phyloP scores from a whole-genome alignment of 352 stramenopile genomes.

The Phytophthora niederhauseri region DNA sequence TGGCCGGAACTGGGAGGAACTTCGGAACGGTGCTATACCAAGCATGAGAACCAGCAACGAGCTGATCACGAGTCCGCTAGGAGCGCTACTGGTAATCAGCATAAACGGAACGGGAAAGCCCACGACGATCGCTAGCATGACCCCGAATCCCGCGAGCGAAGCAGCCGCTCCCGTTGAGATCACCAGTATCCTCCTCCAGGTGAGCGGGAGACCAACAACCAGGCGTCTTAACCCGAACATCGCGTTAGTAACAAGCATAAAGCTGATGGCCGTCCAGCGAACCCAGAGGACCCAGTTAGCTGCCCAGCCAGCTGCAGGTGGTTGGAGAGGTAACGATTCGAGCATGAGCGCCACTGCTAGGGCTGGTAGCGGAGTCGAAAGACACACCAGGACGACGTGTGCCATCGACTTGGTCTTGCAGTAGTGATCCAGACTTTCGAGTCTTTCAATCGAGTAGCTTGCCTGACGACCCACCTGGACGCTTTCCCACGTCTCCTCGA shows the following conservation, averaged over 20 bases:
- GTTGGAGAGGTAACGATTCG: constrained; percentile 6
- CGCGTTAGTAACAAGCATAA: background rate
- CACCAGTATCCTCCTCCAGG: background rate
- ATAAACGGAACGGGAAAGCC: constrained; percentile 13
- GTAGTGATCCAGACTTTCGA: constrained; percentile 17
- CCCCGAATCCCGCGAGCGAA: background rate
- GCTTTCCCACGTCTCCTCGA: background rate
- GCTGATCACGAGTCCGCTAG: background rate
- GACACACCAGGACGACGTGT: background rate
- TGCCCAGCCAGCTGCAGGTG: constrained; percentile 10
- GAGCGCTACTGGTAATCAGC: background rate
- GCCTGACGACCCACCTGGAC: background rate
- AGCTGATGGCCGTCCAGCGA: background rate
- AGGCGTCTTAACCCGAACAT: background rate
- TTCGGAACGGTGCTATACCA: background rate
- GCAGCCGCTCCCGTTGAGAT: background rate
- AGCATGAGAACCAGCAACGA: constrained; percentile 8
- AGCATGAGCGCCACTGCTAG: background rate
- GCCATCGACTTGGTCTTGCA: constrained; percentile 11
- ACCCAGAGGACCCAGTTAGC: constrained; percentile 24
- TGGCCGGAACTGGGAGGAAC: background rate
- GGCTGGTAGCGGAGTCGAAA: constrained; percentile 8
- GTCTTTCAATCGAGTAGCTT: constrained; percentile 9
- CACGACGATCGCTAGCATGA: background rate
- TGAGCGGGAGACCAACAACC: background rate